A percentile compares a stretch with the other conserved stretches of the same genome.
Conservation (phyloP, 192 early-diverging fungal species). For the Coemansia sp. region DNA sequence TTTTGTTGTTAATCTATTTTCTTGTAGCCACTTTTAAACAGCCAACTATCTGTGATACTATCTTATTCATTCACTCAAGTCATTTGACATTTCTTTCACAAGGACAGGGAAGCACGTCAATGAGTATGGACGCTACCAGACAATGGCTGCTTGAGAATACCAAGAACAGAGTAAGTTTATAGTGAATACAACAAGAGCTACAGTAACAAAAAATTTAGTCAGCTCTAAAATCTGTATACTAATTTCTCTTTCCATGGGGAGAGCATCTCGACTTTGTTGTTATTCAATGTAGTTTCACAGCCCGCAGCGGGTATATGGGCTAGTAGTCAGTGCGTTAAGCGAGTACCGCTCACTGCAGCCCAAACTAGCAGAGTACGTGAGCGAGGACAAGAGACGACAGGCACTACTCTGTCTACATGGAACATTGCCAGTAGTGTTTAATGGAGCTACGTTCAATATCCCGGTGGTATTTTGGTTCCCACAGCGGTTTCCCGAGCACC, state of each 20-base stretch:
- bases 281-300: constrained; percentile 38
- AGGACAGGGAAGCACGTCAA: background rate
- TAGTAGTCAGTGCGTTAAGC: constrained; percentile 33
- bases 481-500: constrained; percentile 72
- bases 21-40: background rate
- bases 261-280: background rate
- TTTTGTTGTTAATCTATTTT: background rate
- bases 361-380: constrained; percentile 44
- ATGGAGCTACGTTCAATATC: constrained; percentile 84
- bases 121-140: constrained; percentile 38
- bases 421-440: constrained; percentile 85
- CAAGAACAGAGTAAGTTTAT: constrained; percentile 37
- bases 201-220: background rate
- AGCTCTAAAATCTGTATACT: background rate
- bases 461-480: constrained; percentile 91
- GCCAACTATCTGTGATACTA: background rate
- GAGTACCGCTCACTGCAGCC: constrained; percentile 42
- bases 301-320: constrained; percentile 26
- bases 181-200: background rate
- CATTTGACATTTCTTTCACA: no score
- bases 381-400: constrained; percentile 46
- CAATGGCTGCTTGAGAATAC: constrained; percentile 50
- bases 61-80: background rate
- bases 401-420: constrained; percentile 84
- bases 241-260: background rate